Evolutionary conservation across 2,329 filamentous ascomycete species (phyloP), one percentile per base, ranked within the genome.

Genomic region (Spiromastix sp.): DNA sequence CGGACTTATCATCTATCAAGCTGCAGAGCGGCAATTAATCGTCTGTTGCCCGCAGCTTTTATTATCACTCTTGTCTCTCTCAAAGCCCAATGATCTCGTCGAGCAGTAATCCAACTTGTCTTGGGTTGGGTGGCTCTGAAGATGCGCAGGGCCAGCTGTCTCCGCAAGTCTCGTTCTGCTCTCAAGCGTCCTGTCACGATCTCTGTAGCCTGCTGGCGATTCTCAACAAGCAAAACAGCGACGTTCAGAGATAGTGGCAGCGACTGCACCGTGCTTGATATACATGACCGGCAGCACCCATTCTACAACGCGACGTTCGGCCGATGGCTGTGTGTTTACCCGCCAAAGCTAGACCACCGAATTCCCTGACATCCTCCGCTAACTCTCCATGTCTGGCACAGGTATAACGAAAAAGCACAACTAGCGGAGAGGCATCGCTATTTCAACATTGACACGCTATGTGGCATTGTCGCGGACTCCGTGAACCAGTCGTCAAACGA

Each of bases 291-390:
- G 31, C 29, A 45, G 20, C 43, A 50, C 33, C 25, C 45, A 26
- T 46, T 48, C 37, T 48, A 45, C 32, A 51, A 51, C 39, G 47
- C 47, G 29, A 51, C 46, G 28, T 49, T 47, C 29, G 47, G 46
- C 31, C 44, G 43, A 42, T 51, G 47, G 48, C 33, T 49, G 44
- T 49, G 42, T 48, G 48, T 40, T 39, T 13, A n/a, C n/a, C n/a
- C n/a, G n/a, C n/a, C n/a, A n/a, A n/a, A n/a, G n/a, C n/a, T n/a
- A n/a, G n/a, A n/a, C n/a, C n/a, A n/a, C n/a, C n/a, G n/a, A n/a
- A n/a, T 26, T 36, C 36, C 34, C 21, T 28, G 22, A 32, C 26
- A 35, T 38, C 27, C 30, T 31, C 39, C 40, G 8, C 30, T 30
- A 43, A 37, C 25, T 36, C 20, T 15, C 31, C 20, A 33, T n/a